Base-by-base conservation (phyloP, 169 alveolate genomes). In the Plasmodium vivax region DNA sequence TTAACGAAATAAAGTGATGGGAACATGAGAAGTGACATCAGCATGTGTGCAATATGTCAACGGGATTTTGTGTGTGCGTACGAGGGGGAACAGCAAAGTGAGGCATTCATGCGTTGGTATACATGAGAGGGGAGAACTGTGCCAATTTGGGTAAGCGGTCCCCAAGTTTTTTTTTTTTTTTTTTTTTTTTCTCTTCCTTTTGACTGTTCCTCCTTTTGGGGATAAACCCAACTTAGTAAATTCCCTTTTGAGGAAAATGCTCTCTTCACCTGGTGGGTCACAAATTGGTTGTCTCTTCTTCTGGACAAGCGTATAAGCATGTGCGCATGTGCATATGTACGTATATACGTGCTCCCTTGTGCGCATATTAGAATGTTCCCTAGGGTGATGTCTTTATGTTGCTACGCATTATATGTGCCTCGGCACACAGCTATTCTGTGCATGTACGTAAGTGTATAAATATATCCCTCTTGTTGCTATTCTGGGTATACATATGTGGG, bases 351-450 rank as follows among this genome's bases (percentile, higher is more conserved):
- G n/a, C 68, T 82, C 38, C 77, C 54, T 23, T 56, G 16, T 82
- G 72, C 54, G 36, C 45, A 72, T 51, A 83, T 5, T 83, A 6
- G 32, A 32, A 19, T n/a, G 41, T 34, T 71, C 72, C 91, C 68
- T 58, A 36, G 62, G 34, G 27, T 30, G 72, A 83, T 34, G 43
- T 73, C 91, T 30, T 83, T 56, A 34, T 71, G 62, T 58, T 83
- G 47, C 41, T 16, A 83, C 27, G 38, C 74, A 83, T 58, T n/a
- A n/a, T 83, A 83, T 83, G 72, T 83, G 45, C 68, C 27, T 10
- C 68, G 23, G 16, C 6, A 68, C 38, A 9, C 32, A 30, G 43
- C 77, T 23, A 7, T 30, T 68, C 77, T 68, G 32, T 27, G 14
- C 16, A 27, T 68, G 16, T 23, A 68, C 38, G 38, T 68, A 19